Base-by-base conservation (phyloP, 768 basidiomycete species). In the Pisolithus microcarpus region DNA sequence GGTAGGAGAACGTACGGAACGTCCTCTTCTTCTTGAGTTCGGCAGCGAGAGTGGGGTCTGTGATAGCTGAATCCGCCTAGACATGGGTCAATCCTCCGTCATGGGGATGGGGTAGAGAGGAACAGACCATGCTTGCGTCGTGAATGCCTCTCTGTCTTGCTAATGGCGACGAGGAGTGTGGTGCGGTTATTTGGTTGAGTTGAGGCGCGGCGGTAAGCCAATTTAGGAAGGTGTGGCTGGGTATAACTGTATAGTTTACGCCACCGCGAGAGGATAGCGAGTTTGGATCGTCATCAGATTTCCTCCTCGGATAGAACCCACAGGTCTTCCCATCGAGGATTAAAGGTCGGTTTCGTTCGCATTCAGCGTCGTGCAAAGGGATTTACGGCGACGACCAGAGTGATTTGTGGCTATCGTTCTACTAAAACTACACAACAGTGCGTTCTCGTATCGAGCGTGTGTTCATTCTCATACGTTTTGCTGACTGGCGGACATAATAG, bases 1-100 rank as follows among this genome's bases (percentile, higher is more conserved):
- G 89, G 84, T 93, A 99, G 34, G 90, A 90, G 79, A 95, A 98
- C 64, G 95, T 97, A 66, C 91, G 89, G 88, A 98, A 98, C 52
- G 92, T 94, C 66, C 96, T 79, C 83, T 85, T 93, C 80, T 93
- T 94, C 87, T 96, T 96, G 76, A 95, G 81, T 70, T 94, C 95
- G 56, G 94, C 94, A 63, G 95, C 96, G 70, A 90, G 73, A 71
- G 83, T 72, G 66, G 93, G 91, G 73, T 96, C 93, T 73, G 94
- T 95, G 61, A 92, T 77, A 51, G 72, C 73, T 61, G 79, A 73
- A 71, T 91, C 91, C 73, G 90, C 86, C 90, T 92, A 60, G 23
- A 39, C 10, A 34, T 3, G 43, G 23, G 57, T 47, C 55, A 21
- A 1, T 4, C 13, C 40, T 0, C n/a, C 37, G 23, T 34, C 21